Evolutionary conservation across 2,329 filamentous ascomycete genomes (phyloP), one percentile per base, ranked within the genome.

Genomic region (Pseudogymnoascus sp.): DNA sequence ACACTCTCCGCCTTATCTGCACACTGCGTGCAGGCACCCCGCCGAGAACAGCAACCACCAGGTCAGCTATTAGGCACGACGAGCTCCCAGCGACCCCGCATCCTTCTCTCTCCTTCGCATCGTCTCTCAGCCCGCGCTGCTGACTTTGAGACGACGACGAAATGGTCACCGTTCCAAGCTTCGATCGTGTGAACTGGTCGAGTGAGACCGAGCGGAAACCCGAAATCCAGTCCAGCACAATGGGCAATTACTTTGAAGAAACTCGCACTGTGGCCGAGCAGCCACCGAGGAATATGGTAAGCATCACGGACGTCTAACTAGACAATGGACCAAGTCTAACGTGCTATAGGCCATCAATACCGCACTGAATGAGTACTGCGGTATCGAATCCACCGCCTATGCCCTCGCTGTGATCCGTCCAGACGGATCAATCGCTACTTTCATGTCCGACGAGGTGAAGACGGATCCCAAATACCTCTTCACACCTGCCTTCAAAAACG

Each of bases 371-470:
- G 31, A 64, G 40, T 18, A 62, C 44, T 63, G 60, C 36, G 37
- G 60, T 4, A 46, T 64, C 18, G 60, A 46, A 25, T 59, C 44
- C 40, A n/a, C 23, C 34, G 59, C 62, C 10, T 64, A 16, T 31
- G 60, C 60, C 6, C 61, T 64, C n/a, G 31, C 38, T 3, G 60
- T 37, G 6, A 44, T 50, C 10, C 28, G 37, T 7, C 34, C 62
- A n/a, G 60, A 64, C 21, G 63, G 63, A 14, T 10, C 42, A 31
- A 14, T 63, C 14, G 28, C 21, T 23, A 59, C 63, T 31, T 56
- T 34, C 44, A 12, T 59, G 18, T 64, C 63, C 2, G 37, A 63
- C 8, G 56, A 25, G 6, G 3, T 63, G n/a, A 53, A 53, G 25
- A 53, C 28, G n/a, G 59, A 60, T 8, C n/a, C n/a, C 38, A 60